Evolutionary conservation across 345 rosid genomes (phyloP).

Genomic region (Rubroshorea leprosula): DNA sequence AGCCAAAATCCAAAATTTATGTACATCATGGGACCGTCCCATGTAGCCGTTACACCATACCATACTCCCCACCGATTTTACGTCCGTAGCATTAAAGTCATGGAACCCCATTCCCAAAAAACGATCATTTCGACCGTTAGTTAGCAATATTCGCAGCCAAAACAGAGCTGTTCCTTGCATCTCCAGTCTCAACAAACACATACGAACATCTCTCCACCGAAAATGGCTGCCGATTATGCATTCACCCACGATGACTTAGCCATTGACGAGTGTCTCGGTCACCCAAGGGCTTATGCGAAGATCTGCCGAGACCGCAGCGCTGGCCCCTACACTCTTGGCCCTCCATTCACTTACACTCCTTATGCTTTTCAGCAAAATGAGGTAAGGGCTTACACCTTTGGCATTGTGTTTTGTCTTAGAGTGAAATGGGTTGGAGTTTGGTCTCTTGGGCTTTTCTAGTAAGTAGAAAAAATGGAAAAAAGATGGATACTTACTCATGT

Average conservation of each 20-base stretch:
- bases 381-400: slow-evolving; percentile 26
- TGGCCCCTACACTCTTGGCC: slow-evolving; percentile 45
- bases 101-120: background rate
- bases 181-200: background rate
- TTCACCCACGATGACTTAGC: slow-evolving; percentile 53
- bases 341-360: slow-evolving; percentile 74
- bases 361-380: slow-evolving; percentile 47
- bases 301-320: slow-evolving; percentile 46
- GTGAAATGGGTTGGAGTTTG: background rate
- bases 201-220: slow-evolving; percentile 1
- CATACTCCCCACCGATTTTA: no score
- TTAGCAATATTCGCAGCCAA: slow-evolving; percentile 1
- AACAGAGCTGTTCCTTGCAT: slow-evolving; percentile 3
- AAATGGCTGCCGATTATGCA: slow-evolving; percentile 33
- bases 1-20: background rate
- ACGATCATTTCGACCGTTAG: slow-evolving; percentile 22
- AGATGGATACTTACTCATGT: no score
- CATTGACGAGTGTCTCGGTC: slow-evolving; percentile 64
- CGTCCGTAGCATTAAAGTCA: background rate
- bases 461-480: no score
- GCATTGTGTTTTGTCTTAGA: background rate
- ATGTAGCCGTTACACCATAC: background rate
- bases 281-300: slow-evolving; percentile 70
- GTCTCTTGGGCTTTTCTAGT: background rate
- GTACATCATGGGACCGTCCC: background rate